These are phyloP conservation scores for Termitomyces bulborhizus DNA, from an alignment of 768 basidiomycete genomes.

Conservation along the genomic window DNA sequence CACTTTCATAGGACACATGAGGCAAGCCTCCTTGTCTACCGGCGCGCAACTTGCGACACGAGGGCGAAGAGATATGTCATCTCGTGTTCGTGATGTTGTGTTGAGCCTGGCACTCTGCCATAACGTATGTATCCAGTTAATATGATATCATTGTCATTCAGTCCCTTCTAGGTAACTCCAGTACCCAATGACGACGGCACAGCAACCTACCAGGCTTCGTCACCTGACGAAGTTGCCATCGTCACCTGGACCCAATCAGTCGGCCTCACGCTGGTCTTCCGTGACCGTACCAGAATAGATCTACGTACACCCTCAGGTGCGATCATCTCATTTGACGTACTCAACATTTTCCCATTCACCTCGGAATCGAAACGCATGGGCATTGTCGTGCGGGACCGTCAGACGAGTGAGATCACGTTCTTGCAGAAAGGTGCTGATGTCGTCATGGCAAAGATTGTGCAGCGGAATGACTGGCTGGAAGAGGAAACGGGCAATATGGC, in stretches of 20 bases:
- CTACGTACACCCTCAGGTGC: constrained; percentile 66
- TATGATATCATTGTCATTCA: not conserved
- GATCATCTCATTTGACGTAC: constrained; percentile 70
- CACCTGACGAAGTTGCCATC: constrained; percentile 98
- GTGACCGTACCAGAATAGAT: constrained; percentile 88
- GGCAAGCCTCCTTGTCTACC: constrained; percentile 57
- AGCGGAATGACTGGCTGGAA: constrained; percentile 97
- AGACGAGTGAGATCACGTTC: constrained; percentile 77
- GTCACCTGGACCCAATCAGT: constrained; percentile 96
- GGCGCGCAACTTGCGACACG: constrained; percentile 80
- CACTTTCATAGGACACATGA: constrained; percentile 27
- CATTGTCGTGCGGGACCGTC: constrained; percentile 81
- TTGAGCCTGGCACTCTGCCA: constrained; percentile 93
- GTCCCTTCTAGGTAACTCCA: constrained; percentile 76
- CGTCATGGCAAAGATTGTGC: constrained; percentile 94
- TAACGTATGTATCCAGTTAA: constrained; percentile 55
- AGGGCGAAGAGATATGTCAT: constrained; percentile 92
- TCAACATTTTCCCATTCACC: constrained; percentile 96
- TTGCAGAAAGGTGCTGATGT: constrained; percentile 97
- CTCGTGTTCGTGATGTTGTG: constrained; percentile 87
- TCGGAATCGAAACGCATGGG: constrained; percentile 99
- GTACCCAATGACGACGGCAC: constrained; percentile 91
- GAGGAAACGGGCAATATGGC: constrained; percentile 99
- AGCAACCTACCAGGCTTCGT: constrained; percentile 96
- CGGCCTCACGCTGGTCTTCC: constrained; percentile 81